Percentiles rank a stretch among this genome's conserved stretches.
These are phyloP conservation scores for Kuraishia floccosa DNA, from an alignment of 805 yeast species.

Conservation along the genomic window DNA sequence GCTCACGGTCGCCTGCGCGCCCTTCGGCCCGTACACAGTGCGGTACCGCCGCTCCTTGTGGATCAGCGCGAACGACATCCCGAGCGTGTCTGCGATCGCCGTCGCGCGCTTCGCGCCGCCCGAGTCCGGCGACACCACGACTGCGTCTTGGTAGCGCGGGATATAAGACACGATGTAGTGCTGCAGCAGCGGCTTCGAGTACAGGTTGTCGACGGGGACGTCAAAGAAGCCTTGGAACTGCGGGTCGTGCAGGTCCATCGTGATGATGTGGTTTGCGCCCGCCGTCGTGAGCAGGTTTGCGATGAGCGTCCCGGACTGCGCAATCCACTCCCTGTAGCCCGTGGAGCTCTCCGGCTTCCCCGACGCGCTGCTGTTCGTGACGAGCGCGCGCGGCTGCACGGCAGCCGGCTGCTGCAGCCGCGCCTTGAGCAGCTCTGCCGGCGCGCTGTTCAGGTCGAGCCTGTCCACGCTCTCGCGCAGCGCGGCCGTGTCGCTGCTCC, in stretches of 20 bases:
- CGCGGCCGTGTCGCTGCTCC: conserved; percentile 7
- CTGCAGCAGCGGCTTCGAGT: conserved; percentile 79
- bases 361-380: conserved; percentile 10
- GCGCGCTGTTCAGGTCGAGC: conserved; percentile 1
- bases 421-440: background rate
- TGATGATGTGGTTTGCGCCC: conserved; percentile 93
- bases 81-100: conserved; percentile 82
- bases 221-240: conserved; percentile 97
- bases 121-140: conserved; percentile 94
- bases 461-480: background rate
- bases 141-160: conserved; percentile 74
- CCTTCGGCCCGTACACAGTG: conserved; percentile 18
- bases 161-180: conserved; percentile 71
- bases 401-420: background rate
- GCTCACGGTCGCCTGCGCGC: conserved; percentile 4
- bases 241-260: conserved; percentile 97
- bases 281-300: conserved; percentile 83
- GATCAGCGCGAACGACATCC: conserved; percentile 84
- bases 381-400: conserved; percentile 5
- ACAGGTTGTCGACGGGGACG: conserved; percentile 90
- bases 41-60: conserved; percentile 80
- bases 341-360: conserved; percentile 23
- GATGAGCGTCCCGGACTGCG: conserved; percentile 87
- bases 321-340: conserved; percentile 90
- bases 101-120: conserved; percentile 99